Evolutionary conservation across 768 basidiomycete genomes (phyloP), one percentile per base, ranked within the genome.

Genomic region (Agaricus subrufescens): DNA sequence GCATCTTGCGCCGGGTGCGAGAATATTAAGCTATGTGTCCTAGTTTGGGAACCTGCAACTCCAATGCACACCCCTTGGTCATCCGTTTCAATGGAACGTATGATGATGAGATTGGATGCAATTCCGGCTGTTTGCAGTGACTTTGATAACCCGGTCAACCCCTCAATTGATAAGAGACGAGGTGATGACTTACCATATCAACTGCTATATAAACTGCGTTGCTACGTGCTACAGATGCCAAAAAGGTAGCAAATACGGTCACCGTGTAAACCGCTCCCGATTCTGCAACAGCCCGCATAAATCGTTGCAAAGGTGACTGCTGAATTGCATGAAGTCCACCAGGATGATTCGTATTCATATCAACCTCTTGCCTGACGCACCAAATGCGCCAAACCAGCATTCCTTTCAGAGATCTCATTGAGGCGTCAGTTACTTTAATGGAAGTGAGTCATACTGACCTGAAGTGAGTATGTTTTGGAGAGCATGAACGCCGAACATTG

Each of bases 341-440:
- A 5, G 5, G 19, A 39, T 19, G 19, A 8, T 37, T 27, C 4
- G 14, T 25, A 31, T 31, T 5, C 46, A 9, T 46, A 7, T 38
- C 34, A 44, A 8, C 38, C 11, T 46, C 1, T 34, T 31, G 43
- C 38, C 46, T 44, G 25, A 53, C 52, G 19, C 44, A 44, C 52
- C 52, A 53, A 9, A 53, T 53, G 30, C 52, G 52, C 52, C 52
- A 53, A 3, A 53, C 26, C 19, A 53, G 15, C 6, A 53, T 44
- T 15, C 52, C 52, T 53, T n/a, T 6, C 19, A 15, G 25, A 19
- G 34, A 26, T 19, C 19, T 19, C 19, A 38, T 38, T 38, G 19
- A 19, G 11, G 25, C 29, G 5, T 27, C 8, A 19, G 45, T 44
- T 44, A n/a, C 29, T 25, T 25, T 27, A 27, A 23, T 27, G 15